These are phyloP conservation scores for Rubroshorea leprosula DNA, from an alignment of 345 rosid species.

Conservation along the genomic window DNA sequence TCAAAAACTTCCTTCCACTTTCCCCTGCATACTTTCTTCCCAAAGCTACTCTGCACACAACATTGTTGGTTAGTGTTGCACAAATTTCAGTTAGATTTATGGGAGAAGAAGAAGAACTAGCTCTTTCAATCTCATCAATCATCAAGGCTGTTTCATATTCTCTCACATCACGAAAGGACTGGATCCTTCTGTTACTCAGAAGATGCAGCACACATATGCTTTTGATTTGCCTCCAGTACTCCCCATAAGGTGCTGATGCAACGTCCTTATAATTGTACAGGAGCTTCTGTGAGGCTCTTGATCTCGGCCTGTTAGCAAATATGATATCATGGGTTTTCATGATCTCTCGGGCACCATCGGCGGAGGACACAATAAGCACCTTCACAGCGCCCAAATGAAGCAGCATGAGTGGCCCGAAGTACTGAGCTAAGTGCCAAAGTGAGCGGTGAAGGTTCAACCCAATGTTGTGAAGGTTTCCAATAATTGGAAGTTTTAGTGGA, in stretches of 20 bases:
- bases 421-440: slow-evolving; percentile 30
- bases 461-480: slow-evolving; percentile 60
- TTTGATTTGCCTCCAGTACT: slow-evolving; percentile 68
- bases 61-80: slow-evolving; percentile 26
- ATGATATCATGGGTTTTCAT: slow-evolving; percentile 48
- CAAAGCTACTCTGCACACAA: slow-evolving; percentile 40
- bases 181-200: slow-evolving; percentile 45
- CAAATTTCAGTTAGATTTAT: slow-evolving; percentile 36
- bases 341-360: slow-evolving; percentile 38
- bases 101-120: slow-evolving; percentile 10
- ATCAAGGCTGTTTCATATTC: slow-evolving; percentile 37
- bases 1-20: slow-evolving; percentile 24
- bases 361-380: slow-evolving; percentile 44
- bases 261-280: slow-evolving; percentile 34
- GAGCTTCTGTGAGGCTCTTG: slow-evolving; percentile 18
- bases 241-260: slow-evolving; percentile 45
- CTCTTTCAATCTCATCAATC: slow-evolving; percentile 22
- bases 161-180: slow-evolving; percentile 28
- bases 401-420: slow-evolving; percentile 54
- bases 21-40: slow-evolving; percentile 47
- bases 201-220: slow-evolving; percentile 42
- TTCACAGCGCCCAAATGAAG: slow-evolving; percentile 47
- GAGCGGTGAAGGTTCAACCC: slow-evolving; percentile 45
- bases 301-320: slow-evolving; percentile 42
- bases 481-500: slow-evolving; percentile 42